Conservation (phyloP, 768 basidiomycete species). For the Hygrophoropsis aurantiaca region DNA sequence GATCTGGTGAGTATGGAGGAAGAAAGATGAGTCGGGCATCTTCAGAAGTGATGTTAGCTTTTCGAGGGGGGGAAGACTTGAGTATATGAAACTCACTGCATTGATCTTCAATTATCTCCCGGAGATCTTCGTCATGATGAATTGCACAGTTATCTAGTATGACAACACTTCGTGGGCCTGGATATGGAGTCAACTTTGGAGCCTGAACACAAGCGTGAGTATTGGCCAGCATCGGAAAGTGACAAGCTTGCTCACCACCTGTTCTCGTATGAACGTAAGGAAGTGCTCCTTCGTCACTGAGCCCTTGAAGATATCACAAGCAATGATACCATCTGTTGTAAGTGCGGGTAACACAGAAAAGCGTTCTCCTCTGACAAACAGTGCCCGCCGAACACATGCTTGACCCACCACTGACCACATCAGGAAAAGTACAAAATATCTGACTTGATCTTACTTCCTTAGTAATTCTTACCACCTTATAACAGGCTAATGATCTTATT, state of each 20-base stretch:
- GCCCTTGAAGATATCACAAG: conserved; percentile 27
- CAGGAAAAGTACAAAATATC: no score
- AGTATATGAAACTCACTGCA: conserved; percentile 1
- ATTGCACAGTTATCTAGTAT: conserved; percentile 42
- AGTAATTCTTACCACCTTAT: no score
- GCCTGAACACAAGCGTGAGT: conserved; percentile 12
- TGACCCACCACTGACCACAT: not conserved
- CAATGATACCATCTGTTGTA: conserved; percentile 23
- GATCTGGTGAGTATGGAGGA: conserved; percentile 35
- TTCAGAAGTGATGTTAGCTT: conserved; percentile 1
- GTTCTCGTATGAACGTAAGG: conserved; percentile 22
- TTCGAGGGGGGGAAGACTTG: no score
- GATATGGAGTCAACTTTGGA: conserved; percentile 33
- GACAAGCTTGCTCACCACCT: conserved; percentile 1
- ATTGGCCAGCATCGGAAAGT: not conserved
- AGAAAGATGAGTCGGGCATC: conserved; percentile 29
- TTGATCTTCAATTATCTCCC: conserved; percentile 24
- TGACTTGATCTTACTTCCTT: no score
- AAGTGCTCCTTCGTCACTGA: conserved; percentile 31
- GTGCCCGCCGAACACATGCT: conserved; percentile 21
- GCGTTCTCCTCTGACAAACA: conserved; percentile 24
- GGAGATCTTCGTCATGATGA: conserved; percentile 39
- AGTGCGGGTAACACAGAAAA: conserved; percentile 31
- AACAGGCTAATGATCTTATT: no score
- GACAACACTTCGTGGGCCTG: conserved; percentile 32